phyloP scores from a whole-genome alignment of 164 flowering plant genomes.

The Kalanchoe fedtschenkoi region DNA sequence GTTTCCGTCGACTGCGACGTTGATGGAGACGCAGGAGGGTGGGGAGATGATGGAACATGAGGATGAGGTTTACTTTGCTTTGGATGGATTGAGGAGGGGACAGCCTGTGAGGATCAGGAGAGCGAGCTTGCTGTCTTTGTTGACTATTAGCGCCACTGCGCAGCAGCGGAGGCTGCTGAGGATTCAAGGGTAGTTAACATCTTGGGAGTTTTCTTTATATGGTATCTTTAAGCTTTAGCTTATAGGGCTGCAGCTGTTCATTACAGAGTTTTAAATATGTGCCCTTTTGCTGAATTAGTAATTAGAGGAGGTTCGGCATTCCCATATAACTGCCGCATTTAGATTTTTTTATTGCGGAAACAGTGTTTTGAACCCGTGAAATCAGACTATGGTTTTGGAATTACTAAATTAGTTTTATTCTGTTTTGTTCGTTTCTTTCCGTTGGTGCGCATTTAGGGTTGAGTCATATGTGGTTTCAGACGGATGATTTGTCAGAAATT shows the following conservation, averaged over 20 bases:
- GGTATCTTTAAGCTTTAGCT: background rate
- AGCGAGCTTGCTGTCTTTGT: slow-evolving; percentile 64
- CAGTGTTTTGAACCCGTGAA: too few species aligned
- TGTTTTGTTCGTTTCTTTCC: too few species aligned
- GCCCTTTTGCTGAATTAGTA: background rate
- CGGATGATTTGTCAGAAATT: too few species aligned
- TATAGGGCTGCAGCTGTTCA: background rate
- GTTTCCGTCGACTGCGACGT: slow-evolving; percentile 36
- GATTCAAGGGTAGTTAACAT: slow-evolving; percentile 77
- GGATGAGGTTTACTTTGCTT: slow-evolving; percentile 86
- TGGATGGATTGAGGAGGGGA: slow-evolving; percentile 72
- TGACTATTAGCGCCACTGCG: slow-evolving; percentile 50
- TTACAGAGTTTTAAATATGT: background rate
- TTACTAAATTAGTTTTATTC: too few species aligned
- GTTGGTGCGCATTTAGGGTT: too few species aligned
- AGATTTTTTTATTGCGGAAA: too few species aligned
- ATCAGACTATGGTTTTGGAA: too few species aligned
- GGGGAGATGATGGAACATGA: slow-evolving; percentile 98
- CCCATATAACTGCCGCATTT: too few species aligned
- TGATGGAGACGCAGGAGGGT: slow-evolving; percentile 94
- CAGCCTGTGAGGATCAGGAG: slow-evolving; percentile 58
- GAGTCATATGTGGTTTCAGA: too few species aligned
- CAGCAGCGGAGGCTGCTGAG: slow-evolving; percentile 66
- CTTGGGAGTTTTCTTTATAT: background rate
- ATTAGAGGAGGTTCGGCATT: too few species aligned